Evolutionary conservation across 208 protist genomes (phyloP).

Genomic region (Trypanosoma lewisi): DNA sequence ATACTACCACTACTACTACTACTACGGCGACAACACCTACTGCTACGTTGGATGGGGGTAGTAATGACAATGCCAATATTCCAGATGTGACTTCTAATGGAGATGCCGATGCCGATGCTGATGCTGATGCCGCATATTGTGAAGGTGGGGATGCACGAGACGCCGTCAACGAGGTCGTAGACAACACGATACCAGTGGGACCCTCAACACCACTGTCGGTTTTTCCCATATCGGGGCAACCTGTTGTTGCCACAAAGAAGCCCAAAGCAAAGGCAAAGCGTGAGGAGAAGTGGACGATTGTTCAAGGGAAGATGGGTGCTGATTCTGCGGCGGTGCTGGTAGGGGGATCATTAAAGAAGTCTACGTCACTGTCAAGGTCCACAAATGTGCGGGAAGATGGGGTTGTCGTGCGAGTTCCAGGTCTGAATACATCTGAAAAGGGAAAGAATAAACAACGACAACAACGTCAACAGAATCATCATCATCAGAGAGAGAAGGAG

Average conservation of each 20-base stretch:
- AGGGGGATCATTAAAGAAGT: conserved; percentile 1
- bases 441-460: conserved; percentile 14
- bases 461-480: conserved; percentile 16
- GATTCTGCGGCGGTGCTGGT: background rate
- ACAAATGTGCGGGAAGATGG: conserved; percentile 13
- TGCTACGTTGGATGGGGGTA: background rate
- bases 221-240: background rate
- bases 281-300: conserved; percentile 31
- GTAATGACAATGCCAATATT: background rate
- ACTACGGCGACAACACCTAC: background rate
- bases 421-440: background rate
- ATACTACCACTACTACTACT: background rate
- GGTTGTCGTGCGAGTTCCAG: conserved; percentile 7
- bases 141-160: conserved; percentile 1
- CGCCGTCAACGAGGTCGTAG: background rate
- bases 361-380: background rate
- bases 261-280: conserved; percentile 11
- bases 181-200: background rate
- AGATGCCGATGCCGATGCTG: background rate
- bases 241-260: conserved; percentile 2
- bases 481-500: conserved; percentile 4
- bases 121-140: background rate
- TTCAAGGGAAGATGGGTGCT: conserved; percentile 10
- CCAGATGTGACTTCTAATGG: no score
- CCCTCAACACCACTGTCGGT: background rate